Base-by-base conservation (phyloP, 306 rosid genomes). In the Senna siamea region DNA sequence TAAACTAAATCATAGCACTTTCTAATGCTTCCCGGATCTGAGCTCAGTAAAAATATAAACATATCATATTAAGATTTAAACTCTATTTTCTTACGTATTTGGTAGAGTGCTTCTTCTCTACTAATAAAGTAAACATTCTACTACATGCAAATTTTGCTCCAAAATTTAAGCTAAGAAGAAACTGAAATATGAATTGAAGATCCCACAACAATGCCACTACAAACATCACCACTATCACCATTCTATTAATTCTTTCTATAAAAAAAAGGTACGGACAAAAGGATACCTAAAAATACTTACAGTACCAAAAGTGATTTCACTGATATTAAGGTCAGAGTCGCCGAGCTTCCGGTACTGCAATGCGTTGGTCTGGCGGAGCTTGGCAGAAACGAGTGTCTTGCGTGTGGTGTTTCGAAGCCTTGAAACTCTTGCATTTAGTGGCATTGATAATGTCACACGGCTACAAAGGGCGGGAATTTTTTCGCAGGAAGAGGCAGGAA, bases 251-350 rank as follows among this genome's bases (percentile, higher is more conserved):
- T n/a, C n/a, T n/a, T n/a, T n/a, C n/a, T n/a, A n/a, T n/a, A n/a
- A n/a, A 17, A 48, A 5, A 17, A 7, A n/a, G 4, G 2, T 48
- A 13, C 18, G 18, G 37, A 28, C 35, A 11, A 50, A 18, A 7
- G 19, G 3, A 53, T 52, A 57, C 7, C 32, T n/a, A 34, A 41
- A 7, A 46, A 19, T 28, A 74, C 76, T 76, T 82, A 91, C 97
- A 23, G 98, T 94, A 40, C 97, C 97, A 18, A 85, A 78, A 40
- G 96, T 89, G 75, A 94, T 82, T 81, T 94, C 98, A 69, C 96
- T 91, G 37, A 94, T 75, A 52, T 61, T 78, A 30, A 89, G 97
- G 90, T 94, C 95, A 22, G 97, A 94, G 41, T 94, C 95, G 9
- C 97, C 97, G 8, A 94, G 87, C 23, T 84, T 94, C 62, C 88